A percentile compares a stretch with the other conserved stretches of the same genome.
phyloP scores from a whole-genome alignment of 148 eudicot genomes.

The Drosera capensis region DNA sequence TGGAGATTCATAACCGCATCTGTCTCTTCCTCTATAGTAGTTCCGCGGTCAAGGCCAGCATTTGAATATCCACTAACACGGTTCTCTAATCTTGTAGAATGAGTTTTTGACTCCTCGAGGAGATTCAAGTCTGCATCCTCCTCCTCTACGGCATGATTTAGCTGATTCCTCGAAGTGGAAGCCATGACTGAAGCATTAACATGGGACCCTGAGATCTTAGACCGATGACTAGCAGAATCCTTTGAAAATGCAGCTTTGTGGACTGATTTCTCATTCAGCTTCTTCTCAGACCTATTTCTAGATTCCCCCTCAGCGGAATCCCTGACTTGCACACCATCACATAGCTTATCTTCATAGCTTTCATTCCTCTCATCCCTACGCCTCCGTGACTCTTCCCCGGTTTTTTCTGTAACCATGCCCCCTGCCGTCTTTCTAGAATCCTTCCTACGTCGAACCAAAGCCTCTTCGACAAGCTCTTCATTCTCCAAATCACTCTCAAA shows the following conservation, averaged over 20 bases:
- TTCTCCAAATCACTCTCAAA: conserved; percentile 27
- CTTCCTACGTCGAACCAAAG: conserved; percentile 9
- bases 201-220: conserved; percentile 10
- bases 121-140: too few species aligned
- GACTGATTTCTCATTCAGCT: conserved; percentile 35
- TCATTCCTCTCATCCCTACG: conserved; percentile 10
- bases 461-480: conserved; percentile 28
- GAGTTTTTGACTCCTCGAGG: too few species aligned
- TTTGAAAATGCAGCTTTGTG: conserved; percentile 16
- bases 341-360: conserved; percentile 12
- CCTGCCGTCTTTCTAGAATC: conserved; percentile 24
- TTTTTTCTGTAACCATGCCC: conserved; percentile 15
- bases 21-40: conserved; percentile 17
- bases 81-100: too few species aligned
- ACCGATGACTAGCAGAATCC: conserved; percentile 13
- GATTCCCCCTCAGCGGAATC: conserved; percentile 32
- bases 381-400: conserved; percentile 15
- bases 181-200: conserved; percentile 17
- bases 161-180: conserved; percentile 18
- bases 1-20: conserved; percentile 10
- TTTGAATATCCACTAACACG: too few species aligned
- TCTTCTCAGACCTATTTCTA: conserved; percentile 76
- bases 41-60: too few species aligned
- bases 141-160: too few species aligned
- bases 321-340: conserved; percentile 11